Evolutionary conservation across 2,329 filamentous ascomycete genomes (phyloP).

Genomic region (Fusarium graminum): DNA sequence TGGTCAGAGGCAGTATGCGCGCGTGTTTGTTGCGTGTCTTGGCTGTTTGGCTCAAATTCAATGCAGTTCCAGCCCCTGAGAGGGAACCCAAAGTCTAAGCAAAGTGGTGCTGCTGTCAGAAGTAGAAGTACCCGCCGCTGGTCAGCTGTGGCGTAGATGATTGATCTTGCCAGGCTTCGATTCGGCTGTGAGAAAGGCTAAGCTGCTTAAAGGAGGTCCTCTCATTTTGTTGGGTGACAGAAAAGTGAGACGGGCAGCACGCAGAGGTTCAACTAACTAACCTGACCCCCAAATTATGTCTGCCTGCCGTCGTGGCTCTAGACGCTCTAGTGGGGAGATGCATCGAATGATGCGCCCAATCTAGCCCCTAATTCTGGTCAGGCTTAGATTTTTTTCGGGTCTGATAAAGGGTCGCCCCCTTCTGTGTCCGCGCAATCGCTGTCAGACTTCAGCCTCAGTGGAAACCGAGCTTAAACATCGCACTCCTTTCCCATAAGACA

Average conservation of each 20-base stretch:
- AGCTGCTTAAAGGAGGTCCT: conserved; percentile 11
- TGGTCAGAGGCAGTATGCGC: background rate
- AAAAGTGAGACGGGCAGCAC: conserved; percentile 1
- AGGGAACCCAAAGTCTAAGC: background rate
- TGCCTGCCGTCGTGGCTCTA: background rate
- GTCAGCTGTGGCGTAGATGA: conserved; percentile 25
- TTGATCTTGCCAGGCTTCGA: background rate
- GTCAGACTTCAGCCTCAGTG: conserved; percentile 15
- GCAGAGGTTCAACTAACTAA: too few relatives aligned
- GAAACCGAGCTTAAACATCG: conserved; percentile 16
- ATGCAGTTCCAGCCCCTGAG: conserved; percentile 13
- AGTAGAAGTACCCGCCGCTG: background rate
- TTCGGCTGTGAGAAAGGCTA: conserved; percentile 2
- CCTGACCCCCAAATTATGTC: conserved; percentile 5
- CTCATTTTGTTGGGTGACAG: conserved; percentile 18
- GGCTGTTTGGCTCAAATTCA: background rate
- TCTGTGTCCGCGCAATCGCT: conserved; percentile 4
- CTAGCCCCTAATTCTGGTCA: conserved; percentile 6
- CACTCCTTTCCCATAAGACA: conserved; percentile 12
- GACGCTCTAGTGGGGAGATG: conserved; percentile 7
- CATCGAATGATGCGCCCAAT: conserved; percentile 11
- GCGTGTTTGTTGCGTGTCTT: conserved; percentile 17
- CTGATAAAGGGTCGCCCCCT: conserved; percentile 30
- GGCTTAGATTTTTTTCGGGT: conserved; percentile 13
- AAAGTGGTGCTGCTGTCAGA: background rate